These are phyloP conservation scores for Filobasidium floriforme DNA, from an alignment of 768 basidiomycete genomes.

Conservation along the genomic window DNA sequence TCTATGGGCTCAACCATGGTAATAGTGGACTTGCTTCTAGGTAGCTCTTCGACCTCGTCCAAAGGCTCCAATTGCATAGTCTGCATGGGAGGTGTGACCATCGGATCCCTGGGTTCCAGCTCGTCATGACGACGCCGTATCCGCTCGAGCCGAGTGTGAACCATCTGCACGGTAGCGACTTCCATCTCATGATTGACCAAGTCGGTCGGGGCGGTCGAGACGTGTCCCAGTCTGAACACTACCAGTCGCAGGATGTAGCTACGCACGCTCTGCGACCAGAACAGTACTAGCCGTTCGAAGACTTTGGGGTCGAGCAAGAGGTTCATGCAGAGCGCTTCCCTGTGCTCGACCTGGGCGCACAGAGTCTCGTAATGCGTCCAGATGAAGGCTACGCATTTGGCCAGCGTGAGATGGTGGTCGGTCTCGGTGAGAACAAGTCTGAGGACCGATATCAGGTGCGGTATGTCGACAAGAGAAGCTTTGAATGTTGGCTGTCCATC, in stretches of 20 bases:
- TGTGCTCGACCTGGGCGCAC: slow-evolving; percentile 39
- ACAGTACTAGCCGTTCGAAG: slow-evolving; percentile 47
- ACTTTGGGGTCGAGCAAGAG: slow-evolving; percentile 45
- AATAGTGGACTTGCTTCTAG: slow-evolving; percentile 40
- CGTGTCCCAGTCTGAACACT: slow-evolving; percentile 47
- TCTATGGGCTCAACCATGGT: slow-evolving; percentile 38
- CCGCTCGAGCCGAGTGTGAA: slow-evolving; percentile 46
- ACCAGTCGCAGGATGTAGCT: slow-evolving; percentile 46
- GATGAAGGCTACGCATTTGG: slow-evolving; percentile 47
- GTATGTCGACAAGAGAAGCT: slow-evolving; percentile 39
- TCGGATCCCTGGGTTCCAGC: slow-evolving; percentile 42
- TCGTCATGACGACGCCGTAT: slow-evolving; percentile 47
- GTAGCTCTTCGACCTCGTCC: slow-evolving; percentile 22
- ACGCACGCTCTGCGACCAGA: slow-evolving; percentile 45
- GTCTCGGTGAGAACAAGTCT: slow-evolving; percentile 45
- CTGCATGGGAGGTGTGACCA: slow-evolving; percentile 9
- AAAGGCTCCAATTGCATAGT: slow-evolving; percentile 20
- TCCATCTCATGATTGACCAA: slow-evolving; percentile 37
- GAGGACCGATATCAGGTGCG: slow-evolving; percentile 45
- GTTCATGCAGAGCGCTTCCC: slow-evolving; percentile 44
- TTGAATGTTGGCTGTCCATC: slow-evolving; percentile 6
- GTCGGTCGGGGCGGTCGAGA: slow-evolving; percentile 39
- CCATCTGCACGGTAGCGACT: slow-evolving; percentile 41
- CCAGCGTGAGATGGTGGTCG: slow-evolving; percentile 48
- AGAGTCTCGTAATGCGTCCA: slow-evolving; percentile 48